phyloP scores from a whole-genome alignment of 2,329 filamentous ascomycete species.

The Sporothrix luriei region DNA sequence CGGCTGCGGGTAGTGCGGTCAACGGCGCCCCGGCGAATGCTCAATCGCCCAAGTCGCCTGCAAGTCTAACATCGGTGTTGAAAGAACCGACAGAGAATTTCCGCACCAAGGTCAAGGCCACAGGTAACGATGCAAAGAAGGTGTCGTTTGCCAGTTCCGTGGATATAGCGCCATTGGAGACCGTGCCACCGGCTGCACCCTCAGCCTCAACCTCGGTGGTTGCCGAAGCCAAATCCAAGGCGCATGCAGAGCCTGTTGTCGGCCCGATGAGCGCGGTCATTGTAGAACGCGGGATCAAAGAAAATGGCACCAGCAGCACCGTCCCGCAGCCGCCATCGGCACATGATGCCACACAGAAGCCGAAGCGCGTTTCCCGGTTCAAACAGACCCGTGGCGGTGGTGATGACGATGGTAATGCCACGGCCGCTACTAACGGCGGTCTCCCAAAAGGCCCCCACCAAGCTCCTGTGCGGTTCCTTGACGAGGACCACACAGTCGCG shows the following conservation, averaged over 20 bases:
- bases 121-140: constrained; percentile 58
- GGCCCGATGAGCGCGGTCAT: constrained; percentile 37
- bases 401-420: not conserved
- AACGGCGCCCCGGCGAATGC: not conserved
- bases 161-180: constrained; percentile 61
- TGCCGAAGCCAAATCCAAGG: not conserved
- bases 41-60: constrained; percentile 33
- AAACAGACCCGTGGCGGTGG: constrained; percentile 47
- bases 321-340: not conserved
- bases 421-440: not conserved
- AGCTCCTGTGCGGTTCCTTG: constrained; percentile 47
- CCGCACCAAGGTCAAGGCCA: constrained; percentile 24
- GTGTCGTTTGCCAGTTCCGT: constrained; percentile 78
- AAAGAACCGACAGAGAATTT: constrained; percentile 28
- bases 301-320: not conserved
- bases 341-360: constrained; percentile 30
- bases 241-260: constrained; percentile 29
- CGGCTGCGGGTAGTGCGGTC: constrained; percentile 1
- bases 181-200: not conserved
- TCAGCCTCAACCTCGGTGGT: not conserved
- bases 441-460: constrained; percentile 51
- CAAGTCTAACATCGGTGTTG: constrained; percentile 13
- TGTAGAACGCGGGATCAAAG: constrained; percentile 39
- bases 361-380: constrained; percentile 56
- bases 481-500: constrained; percentile 40